A percentile compares a stretch with the other conserved stretches of the same genome.
These are phyloP conservation scores for Tylopilus rubrobrunneus DNA, from an alignment of 768 basidiomycete species.

Conservation along the genomic window DNA sequence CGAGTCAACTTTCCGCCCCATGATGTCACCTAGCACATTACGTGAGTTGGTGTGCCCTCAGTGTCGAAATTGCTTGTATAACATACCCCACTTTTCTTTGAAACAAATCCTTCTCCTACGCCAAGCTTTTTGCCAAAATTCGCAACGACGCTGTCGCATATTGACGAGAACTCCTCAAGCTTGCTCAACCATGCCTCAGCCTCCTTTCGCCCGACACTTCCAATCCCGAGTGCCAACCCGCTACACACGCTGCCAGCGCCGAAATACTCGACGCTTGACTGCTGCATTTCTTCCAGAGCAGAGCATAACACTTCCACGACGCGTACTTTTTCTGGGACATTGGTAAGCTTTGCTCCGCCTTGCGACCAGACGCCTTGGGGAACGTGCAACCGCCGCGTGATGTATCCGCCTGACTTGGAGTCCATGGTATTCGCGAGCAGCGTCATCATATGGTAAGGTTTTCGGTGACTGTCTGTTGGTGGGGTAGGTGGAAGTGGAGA, in stretches of 20 bases:
- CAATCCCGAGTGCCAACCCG: conserved; percentile 70
- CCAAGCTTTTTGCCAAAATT: conserved; percentile 87
- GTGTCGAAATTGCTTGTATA: not conserved
- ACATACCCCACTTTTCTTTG: conserved; percentile 69
- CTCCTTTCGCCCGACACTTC: conserved; percentile 71
- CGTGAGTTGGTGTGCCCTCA: conserved; percentile 8
- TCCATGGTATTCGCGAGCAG: conserved; percentile 76
- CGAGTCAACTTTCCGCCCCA: conserved; percentile 75
- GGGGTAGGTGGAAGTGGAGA: conserved; percentile 74
- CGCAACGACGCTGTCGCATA: conserved; percentile 76
- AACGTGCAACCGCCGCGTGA: conserved; percentile 82
- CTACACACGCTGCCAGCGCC: conserved; percentile 77
- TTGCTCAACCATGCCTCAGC: conserved; percentile 74
- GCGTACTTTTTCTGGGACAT: conserved; percentile 80
- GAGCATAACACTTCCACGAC: conserved; percentile 76
- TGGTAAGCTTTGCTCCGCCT: conserved; percentile 79
- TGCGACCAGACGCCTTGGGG: conserved; percentile 91
- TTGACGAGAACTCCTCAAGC: conserved; percentile 74
- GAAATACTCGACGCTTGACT: conserved; percentile 67
- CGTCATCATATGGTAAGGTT: conserved; percentile 90
- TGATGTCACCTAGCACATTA: conserved; percentile 42
- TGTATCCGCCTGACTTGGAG: conserved; percentile 78
- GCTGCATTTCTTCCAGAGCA: conserved; percentile 76
- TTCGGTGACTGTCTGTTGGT: conserved; percentile 68
- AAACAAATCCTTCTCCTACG: conserved; percentile 81